Base-by-base conservation (phyloP, 345 rosid species). In the Cochlearia excelsa region DNA sequence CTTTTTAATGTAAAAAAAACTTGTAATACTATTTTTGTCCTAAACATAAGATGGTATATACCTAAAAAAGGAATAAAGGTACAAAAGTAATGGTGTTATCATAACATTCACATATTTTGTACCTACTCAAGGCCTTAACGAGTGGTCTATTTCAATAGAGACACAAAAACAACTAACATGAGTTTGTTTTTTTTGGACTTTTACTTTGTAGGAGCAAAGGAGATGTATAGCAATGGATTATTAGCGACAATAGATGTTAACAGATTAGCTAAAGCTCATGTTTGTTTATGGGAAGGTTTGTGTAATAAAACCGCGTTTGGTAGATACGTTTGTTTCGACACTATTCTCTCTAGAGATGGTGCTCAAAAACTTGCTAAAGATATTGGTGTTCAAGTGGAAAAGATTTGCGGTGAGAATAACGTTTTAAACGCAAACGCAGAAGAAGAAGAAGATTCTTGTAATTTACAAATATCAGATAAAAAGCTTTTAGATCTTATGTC, bases 281-380 rank as follows among this genome's bases (percentile, higher is more conserved):
- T 76, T 1, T 46, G 79, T 7, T 74, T 92, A 31, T 84, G 63
- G 33, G 84, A 88, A 46, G 87, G 68, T 8, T 82, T 88, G 80
- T 53, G 70, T 71, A 51, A 44, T 56, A 81, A 74, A 70, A 71
- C 82, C 2, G 87, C 83, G 1, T 77, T 58, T 4, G 94, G 89
- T 6, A 81, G 96, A 52, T 84, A 82, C 80, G 54, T 89, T 35
- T 79, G 87, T 78, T 86, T 57, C 50, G 96, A 89, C 52, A 54
- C 54, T 10, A 84, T 89, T n/a, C 69, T 89, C 8, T 67, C 73
- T 34, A 56, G 35, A 0, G 76, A 76, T 3, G 78, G 69, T 4
- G 94, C 81, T 4, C 74, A 70, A 45, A 75, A 64, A 29, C 54
- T 88, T 51, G 88, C 90, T 0, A 56, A 46, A 49, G 73, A 78